A percentile compares a stretch with the other conserved stretches of the same genome.
Conservation (phyloP, 2,329 filamentous ascomycete species). For the Aspergillus hiratsukae region DNA sequence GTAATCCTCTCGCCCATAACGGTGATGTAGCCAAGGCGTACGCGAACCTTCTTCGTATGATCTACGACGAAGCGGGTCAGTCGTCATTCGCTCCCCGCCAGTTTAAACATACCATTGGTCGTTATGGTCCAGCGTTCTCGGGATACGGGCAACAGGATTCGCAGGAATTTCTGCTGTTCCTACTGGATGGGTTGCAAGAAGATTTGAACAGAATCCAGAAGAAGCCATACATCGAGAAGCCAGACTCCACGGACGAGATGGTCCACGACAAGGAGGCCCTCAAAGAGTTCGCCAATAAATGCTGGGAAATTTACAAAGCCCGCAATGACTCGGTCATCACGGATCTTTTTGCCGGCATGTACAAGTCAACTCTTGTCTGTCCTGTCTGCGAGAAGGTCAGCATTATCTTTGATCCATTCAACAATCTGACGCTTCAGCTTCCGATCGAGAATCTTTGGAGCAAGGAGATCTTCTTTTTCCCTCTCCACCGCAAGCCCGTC, state of each 20-base stretch:
- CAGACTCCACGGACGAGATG: constrained; percentile 95
- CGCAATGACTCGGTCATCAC: constrained; percentile 94
- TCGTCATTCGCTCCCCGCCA: constrained; percentile 71
- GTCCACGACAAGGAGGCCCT: constrained; percentile 77
- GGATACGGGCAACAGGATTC: constrained; percentile 97
- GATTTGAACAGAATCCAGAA: constrained; percentile 90
- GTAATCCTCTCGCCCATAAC: constrained; percentile 79
- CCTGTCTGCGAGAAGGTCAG: constrained; percentile 90
- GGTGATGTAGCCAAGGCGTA: constrained; percentile 86
- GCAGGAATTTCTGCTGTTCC: constrained; percentile 91
- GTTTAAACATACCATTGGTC: constrained; percentile 79
- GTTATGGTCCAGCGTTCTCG: constrained; percentile 78
- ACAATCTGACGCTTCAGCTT: constrained; percentile 84
- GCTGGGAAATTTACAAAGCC: constrained; percentile 86
- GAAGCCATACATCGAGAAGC: constrained; percentile 97
- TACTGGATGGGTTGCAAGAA: constrained; percentile 91
- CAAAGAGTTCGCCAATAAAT: constrained; percentile 76
- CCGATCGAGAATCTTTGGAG: constrained; percentile 81
- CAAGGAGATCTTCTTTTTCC: constrained; percentile 70
- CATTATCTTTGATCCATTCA: constrained; percentile 98
- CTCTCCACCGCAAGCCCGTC: constrained; percentile 66
- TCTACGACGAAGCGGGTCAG: constrained; percentile 66
- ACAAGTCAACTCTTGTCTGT: constrained; percentile 95
- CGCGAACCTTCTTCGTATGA: constrained; percentile 66
- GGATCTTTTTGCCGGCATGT: constrained; percentile 94